phyloP scores from a whole-genome alignment of 192 early-diverging fungal genomes.

The Nowakowskiella sp. region DNA sequence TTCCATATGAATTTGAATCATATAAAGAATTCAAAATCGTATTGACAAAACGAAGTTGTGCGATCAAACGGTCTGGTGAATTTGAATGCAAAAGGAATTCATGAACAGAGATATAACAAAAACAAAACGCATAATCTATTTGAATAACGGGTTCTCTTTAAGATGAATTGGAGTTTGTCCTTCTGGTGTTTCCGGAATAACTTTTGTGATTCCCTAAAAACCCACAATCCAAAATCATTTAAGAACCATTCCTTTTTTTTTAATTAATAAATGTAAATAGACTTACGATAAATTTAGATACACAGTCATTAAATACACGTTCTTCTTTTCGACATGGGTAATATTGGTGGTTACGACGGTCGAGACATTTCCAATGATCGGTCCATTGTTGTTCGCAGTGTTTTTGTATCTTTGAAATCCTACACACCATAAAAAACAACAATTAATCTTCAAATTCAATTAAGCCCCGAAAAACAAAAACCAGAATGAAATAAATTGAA shows the following conservation, averaged over 20 bases:
- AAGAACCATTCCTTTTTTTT: not conserved
- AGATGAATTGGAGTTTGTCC: conserved; percentile 45
- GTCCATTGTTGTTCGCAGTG: conserved; percentile 83
- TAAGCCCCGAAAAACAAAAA: not conserved
- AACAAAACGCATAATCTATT: conserved; percentile 22
- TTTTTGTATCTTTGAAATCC: conserved; percentile 76
- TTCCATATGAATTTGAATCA: not conserved
- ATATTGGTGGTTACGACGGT: conserved; percentile 84
- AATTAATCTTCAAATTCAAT: not conserved
- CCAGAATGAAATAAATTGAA: not conserved
- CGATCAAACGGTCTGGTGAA: not conserved
- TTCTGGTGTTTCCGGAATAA: conserved; percentile 50
- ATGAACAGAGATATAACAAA: no score
- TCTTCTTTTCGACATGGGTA: conserved; percentile 73
- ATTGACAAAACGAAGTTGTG: not conserved
- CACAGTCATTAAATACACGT: conserved; percentile 74
- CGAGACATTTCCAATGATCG: conserved; percentile 86
- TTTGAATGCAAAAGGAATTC: not conserved
- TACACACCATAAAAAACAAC: conserved; percentile 17
- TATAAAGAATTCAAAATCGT: not conserved
- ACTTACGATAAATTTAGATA: conserved; percentile 77
- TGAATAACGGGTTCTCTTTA: conserved; percentile 39
- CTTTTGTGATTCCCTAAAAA: conserved; percentile 40
- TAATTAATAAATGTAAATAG: conserved; percentile 8
- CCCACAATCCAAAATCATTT: conserved; percentile 1